Evolutionary conservation across 106 monocot species (phyloP), one percentile per base, ranked within the genome.

Genomic region (Agapanthus africanus): DNA sequence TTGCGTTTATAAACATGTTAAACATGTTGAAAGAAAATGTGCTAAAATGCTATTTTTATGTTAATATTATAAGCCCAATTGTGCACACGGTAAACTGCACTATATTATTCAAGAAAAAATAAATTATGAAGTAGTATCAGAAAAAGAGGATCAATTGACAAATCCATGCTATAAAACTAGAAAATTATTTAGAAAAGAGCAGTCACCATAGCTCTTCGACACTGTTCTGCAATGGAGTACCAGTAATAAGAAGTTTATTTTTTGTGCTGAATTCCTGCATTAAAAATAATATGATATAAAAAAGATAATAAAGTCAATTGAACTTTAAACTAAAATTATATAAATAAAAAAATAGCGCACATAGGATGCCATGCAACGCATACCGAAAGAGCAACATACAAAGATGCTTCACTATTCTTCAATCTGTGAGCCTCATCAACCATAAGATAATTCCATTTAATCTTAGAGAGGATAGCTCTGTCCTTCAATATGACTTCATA

Each of bases 401-500:
- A 71, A 47, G 97, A 92, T 44, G 97, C 92, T 76, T 93, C 97
- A 77, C 92, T 77, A 61, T 99, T 99, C 73, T 99, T 99, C 31
- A 99, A 67, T 39, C 97, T 87, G 52, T 99, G 97, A 30, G 97
- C 97, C 68, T 99, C 97, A 81, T 99, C 97, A 76, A 99, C 97
- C 97, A 99, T 99, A 67, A 99, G 77, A 76, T 99, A 99, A 73
- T 76, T 99, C 97, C 97, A 99, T 65, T 74, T 89, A 51, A 93
- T 83, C 77, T 99, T 93, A 41, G 97, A 92, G 37, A 99, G 72
- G 54, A 77, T 74, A 66, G 71, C 76, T 85, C 87, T 99, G 68
- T 99, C 97, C 71, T 99, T 99, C 66, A 99, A 70, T 67, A 99
- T 81, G 52, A 99, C 93, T 86, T 99, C 97, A 81, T 99, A 99